These are phyloP conservation scores for Orbilia blumenaviensis DNA, from an alignment of 2,329 filamentous ascomycete genomes.

Conservation along the genomic window DNA sequence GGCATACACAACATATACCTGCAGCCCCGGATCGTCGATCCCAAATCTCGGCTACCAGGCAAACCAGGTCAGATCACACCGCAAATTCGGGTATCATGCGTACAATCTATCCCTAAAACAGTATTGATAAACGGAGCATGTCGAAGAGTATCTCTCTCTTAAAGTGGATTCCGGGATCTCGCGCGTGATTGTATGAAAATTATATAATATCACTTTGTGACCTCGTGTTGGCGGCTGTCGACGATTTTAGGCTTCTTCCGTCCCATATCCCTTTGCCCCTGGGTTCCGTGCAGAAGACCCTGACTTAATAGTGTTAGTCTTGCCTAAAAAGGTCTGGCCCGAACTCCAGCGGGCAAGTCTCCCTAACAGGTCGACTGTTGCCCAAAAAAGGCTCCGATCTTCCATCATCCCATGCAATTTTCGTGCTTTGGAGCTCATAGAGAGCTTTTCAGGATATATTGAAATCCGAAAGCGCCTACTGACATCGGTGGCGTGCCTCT, in stretches of 20 bases:
- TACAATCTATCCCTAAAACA: not conserved
- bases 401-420: not conserved
- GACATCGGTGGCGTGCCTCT: constrained; percentile 35
- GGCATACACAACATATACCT: not conserved
- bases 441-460: not conserved
- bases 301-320: not conserved
- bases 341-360: not conserved
- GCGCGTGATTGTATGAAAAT: too few species aligned
- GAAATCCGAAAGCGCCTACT: not conserved
- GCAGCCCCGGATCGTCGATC: not conserved
- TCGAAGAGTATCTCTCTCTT: not conserved
- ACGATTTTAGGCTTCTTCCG: not conserved
- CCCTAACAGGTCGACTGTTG: not conserved
- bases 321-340: not conserved
- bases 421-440: not conserved
- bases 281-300: not conserved
- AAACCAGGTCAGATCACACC: too few species aligned
- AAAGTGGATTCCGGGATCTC: too few species aligned
- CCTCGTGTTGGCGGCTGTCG: not conserved
- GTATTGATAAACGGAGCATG: constrained; percentile 3
- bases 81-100: not conserved
- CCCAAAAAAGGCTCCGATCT: not conserved
- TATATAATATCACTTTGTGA: too few species aligned
- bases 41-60: not conserved
- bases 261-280: not conserved